Evolutionary conservation across 2,329 filamentous ascomycete species (phyloP).

Genomic region (Penicillium sp.): DNA sequence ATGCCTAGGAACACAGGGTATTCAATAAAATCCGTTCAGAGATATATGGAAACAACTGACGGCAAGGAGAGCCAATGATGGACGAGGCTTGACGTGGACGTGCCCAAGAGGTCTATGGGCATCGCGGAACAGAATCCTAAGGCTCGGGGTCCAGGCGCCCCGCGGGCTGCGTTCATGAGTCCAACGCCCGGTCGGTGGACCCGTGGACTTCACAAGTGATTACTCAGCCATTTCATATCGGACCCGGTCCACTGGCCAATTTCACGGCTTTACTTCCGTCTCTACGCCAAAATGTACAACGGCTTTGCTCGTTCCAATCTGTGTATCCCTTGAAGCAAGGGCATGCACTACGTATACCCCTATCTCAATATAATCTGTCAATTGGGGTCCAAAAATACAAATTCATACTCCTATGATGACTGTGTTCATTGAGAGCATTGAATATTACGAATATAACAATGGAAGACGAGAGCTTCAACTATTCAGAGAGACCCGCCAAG

Average conservation of each 20-base stretch:
- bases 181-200: no score
- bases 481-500: conserved; percentile 25
- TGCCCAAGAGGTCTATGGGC: background rate
- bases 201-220: background rate
- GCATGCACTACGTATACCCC: background rate
- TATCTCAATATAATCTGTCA: background rate
- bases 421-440: background rate
- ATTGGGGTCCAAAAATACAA: background rate
- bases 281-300: background rate
- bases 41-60: background rate
- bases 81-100: background rate
- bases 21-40: background rate
- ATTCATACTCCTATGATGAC: background rate
- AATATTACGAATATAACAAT: background rate
- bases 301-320: background rate
- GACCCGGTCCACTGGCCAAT: background rate
- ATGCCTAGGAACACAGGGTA: no score
- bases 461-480: conserved; percentile 12
- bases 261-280: background rate
- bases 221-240: background rate
- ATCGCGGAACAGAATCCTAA: background rate
- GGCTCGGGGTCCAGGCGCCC: background rate
- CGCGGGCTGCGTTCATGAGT: background rate
- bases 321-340: background rate
- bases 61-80: no score